Evolutionary conservation across 305 asterid species (phyloP).

Genomic region (Fraxinus floribunda): DNA sequence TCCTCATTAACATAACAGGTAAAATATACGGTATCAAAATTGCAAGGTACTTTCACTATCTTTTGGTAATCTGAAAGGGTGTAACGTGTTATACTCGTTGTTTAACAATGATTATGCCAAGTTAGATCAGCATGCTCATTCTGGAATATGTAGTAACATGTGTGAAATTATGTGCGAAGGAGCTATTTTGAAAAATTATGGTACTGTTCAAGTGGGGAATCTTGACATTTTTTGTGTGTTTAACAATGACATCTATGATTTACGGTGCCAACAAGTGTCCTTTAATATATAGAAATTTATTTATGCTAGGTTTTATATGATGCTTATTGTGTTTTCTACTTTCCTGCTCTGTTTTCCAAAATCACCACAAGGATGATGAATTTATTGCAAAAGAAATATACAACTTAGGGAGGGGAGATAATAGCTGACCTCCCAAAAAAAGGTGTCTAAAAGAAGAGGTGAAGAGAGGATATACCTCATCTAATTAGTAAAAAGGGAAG

Average conservation of each 20-base stretch:
- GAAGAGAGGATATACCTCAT: background rate
- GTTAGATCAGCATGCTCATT: conserved; percentile 1
- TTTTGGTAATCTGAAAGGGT: background rate
- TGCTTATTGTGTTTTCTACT: background rate
- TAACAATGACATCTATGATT: conserved; percentile 7
- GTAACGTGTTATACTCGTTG: background rate
- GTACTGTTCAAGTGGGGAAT: background rate
- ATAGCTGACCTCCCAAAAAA: background rate
- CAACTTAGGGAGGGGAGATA: background rate
- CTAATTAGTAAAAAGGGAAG: background rate
- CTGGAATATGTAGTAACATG: conserved; percentile 11
- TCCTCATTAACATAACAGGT: background rate
- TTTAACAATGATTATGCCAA: conserved; percentile 4
- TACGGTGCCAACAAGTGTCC: background rate
- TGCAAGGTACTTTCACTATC: background rate
- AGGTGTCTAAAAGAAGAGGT: background rate
- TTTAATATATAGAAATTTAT: background rate
- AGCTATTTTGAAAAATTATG: background rate
- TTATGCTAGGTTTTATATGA: background rate
- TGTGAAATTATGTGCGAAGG: background rate
- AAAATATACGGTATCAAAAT: background rate
- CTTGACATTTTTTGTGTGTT: background rate
- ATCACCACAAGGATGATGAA: background rate
- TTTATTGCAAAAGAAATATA: background rate
- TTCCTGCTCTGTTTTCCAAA: background rate